Base-by-base conservation (phyloP, 208 protist genomes). In the Tritrichomonas foetus region DNA sequence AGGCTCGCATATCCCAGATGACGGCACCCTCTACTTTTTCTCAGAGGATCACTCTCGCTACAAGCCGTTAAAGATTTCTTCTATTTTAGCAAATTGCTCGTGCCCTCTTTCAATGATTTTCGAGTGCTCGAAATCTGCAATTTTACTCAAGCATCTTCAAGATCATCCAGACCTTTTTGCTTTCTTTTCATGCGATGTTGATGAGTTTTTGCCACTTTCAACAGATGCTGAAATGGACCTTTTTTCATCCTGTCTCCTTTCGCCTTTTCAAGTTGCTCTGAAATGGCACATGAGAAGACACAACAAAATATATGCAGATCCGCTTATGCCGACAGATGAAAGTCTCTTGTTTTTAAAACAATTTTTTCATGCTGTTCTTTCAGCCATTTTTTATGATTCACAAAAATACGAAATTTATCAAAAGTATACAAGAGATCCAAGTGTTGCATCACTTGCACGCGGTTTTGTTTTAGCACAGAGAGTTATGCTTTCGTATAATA, bases 381-480 rank as follows among this genome's bases (percentile, higher is more conserved):
- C 47, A 50, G 74, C 74, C 3, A 82, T 82, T 25, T 33, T 41
- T n/a, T 82, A 50, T 36, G 74, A 82, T 20, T 50, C 74, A 20
- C 74, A 82, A 44, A 25, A 33, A 25, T 1, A 33, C 27, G 25
- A 25, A 49, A 25, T 82, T 9, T 82, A 53, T 30, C 41, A 82
- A 25, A 50, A 22, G 14, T 50, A 47, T 36, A 36, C 74, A 49
- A 47, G 22, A 20, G 74, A 82, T 30, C 33, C 74, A n/a, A 36
- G 41, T 8, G 50, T 82, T 25, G 41, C 74, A 47, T 41, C 47
- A 20, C 41, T 82, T 20, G 33, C 5, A 1, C n/a, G 41, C 30
- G 74, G 74, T 47, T 82, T 82, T 44, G 27, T 82, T 82, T 82
- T 82, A 82, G n/a, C 74, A 50, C n/a, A 47, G 41, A 9, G 74